phyloP scores from a whole-genome alignment of 2,329 filamentous ascomycete genomes.

The Trichoderma simmonsii region DNA sequence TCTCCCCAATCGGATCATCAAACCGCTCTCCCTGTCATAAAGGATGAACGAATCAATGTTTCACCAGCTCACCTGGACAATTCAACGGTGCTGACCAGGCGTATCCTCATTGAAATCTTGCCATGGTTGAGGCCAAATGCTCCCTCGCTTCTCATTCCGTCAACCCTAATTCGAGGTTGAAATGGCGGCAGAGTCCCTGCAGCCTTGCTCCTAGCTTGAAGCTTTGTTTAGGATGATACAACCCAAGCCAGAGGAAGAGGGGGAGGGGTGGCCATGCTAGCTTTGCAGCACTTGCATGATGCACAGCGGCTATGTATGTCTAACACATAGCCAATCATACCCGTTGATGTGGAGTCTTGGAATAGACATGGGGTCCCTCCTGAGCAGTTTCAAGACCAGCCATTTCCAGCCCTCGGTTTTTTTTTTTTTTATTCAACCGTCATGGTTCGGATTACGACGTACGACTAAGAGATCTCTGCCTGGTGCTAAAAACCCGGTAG shows the following conservation, averaged over 20 bases:
- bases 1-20: slow-evolving; percentile 12
- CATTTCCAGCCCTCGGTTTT: slow-evolving; percentile 17
- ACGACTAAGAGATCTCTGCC: background rate
- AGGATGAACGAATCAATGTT: slow-evolving; percentile 5
- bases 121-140: background rate
- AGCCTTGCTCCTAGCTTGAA: slow-evolving; percentile 18
- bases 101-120: background rate
- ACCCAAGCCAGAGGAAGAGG: slow-evolving; percentile 15
- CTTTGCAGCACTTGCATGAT: slow-evolving; percentile 41
- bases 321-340: slow-evolving; percentile 35
- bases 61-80: background rate
- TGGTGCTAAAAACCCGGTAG: background rate
- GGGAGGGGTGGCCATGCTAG: slow-evolving; percentile 23
- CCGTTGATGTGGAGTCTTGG: slow-evolving; percentile 20
- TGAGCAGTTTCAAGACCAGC: slow-evolving; percentile 31
- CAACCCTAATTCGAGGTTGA: slow-evolving; percentile 7
- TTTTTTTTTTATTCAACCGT: background rate
- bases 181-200: slow-evolving; percentile 18
- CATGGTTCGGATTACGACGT: background rate
- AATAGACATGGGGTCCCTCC: slow-evolving; percentile 28
- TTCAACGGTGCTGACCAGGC: background rate
- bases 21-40: background rate
- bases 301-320: slow-evolving; percentile 43
- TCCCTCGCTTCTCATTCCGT: background rate
- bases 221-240: slow-evolving; percentile 18